Percentiles rank a stretch among this genome's conserved stretches.
Evolutionary conservation across 2,329 filamentous ascomycete species (phyloP).

Genomic region (Xylaria sp.): DNA sequence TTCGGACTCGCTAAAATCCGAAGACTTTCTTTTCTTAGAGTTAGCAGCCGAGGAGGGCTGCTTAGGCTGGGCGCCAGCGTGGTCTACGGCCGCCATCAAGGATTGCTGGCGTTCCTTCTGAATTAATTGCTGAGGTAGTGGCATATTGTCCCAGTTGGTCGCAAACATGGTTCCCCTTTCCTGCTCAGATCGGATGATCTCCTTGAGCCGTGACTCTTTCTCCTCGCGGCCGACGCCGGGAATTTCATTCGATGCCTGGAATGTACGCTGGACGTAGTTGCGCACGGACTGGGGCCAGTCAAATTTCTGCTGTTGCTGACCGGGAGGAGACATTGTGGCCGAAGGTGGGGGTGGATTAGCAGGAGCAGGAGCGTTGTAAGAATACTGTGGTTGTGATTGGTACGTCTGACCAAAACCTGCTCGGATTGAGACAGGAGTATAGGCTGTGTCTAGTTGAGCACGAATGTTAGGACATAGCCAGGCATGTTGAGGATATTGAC

Average conservation of each 20-base stretch:
- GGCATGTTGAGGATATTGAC: slow-evolving; percentile 1
- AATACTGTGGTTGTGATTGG: slow-evolving; percentile 48
- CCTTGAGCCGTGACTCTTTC: slow-evolving; percentile 85
- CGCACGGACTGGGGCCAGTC: slow-evolving; percentile 87
- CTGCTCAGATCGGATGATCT: slow-evolving; percentile 84
- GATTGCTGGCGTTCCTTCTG: slow-evolving; percentile 72
- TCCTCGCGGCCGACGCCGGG: slow-evolving; percentile 71
- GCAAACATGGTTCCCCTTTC: slow-evolving; percentile 76
- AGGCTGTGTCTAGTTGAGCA: slow-evolving; percentile 53
- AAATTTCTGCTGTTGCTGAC: slow-evolving; percentile 67
- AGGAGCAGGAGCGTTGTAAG: slow-evolving; percentile 50
- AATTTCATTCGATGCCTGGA: slow-evolving; percentile 77
- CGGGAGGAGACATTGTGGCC: slow-evolving; percentile 46
- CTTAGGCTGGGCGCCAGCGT: slow-evolving; percentile 32
- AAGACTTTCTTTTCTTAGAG: slow-evolving; percentile 85
- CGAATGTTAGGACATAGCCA: slow-evolving; percentile 45
- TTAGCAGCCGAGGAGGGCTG: slow-evolving; percentile 43
- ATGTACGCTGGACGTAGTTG: slow-evolving; percentile 88
- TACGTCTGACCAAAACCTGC: slow-evolving; percentile 52
- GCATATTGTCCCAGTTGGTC: slow-evolving; percentile 85
- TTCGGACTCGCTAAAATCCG: slow-evolving; percentile 67
- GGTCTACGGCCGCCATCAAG: slow-evolving; percentile 51
- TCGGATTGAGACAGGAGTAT: slow-evolving; percentile 58
- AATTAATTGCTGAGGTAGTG: slow-evolving; percentile 86
- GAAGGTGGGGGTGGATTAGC: slow-evolving; percentile 50